These are phyloP conservation scores for Boletus rubroflammeus DNA, from an alignment of 768 basidiomycete species.

Conservation along the genomic window DNA sequence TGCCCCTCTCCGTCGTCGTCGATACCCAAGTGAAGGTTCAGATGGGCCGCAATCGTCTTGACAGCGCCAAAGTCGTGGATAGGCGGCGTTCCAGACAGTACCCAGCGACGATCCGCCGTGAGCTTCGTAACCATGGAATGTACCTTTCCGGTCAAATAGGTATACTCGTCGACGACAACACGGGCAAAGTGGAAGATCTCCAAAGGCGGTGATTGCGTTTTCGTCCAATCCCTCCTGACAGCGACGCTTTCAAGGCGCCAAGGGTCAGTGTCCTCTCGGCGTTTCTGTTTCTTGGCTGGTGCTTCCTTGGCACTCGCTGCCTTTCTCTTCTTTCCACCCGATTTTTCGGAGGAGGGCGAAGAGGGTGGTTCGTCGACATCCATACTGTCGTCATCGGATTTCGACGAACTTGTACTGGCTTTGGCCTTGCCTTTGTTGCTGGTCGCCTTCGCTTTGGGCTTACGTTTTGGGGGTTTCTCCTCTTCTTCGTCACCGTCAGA, in stretches of 20 bases:
- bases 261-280: slow-evolving; percentile 61
- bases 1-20: slow-evolving; percentile 84
- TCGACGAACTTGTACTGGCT: slow-evolving; percentile 26
- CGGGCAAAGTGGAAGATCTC: slow-evolving; percentile 93
- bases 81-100: slow-evolving; percentile 95
- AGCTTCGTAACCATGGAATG: slow-evolving; percentile 76
- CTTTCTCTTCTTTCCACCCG: slow-evolving; percentile 46
- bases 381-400: slow-evolving; percentile 47
- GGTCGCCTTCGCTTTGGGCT: slow-evolving; percentile 16
- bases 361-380: slow-evolving; percentile 49
- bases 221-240: slow-evolving; percentile 70
- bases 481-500: slow-evolving; percentile 27
- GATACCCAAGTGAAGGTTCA: slow-evolving; percentile 87
- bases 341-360: slow-evolving; percentile 34
- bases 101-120: slow-evolving; percentile 82
- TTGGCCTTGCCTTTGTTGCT: slow-evolving; percentile 22
- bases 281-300: slow-evolving; percentile 55
- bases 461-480: slow-evolving; percentile 34
- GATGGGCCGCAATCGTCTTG: slow-evolving; percentile 86
- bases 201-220: slow-evolving; percentile 79
- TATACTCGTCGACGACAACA: slow-evolving; percentile 91
- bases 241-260: slow-evolving; percentile 66
- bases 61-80: slow-evolving; percentile 86
- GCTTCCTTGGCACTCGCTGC: slow-evolving; percentile 31
- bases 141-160: slow-evolving; percentile 79